Conservation (phyloP, 257 asterid genomes). For the Solanum boliviense region DNA sequence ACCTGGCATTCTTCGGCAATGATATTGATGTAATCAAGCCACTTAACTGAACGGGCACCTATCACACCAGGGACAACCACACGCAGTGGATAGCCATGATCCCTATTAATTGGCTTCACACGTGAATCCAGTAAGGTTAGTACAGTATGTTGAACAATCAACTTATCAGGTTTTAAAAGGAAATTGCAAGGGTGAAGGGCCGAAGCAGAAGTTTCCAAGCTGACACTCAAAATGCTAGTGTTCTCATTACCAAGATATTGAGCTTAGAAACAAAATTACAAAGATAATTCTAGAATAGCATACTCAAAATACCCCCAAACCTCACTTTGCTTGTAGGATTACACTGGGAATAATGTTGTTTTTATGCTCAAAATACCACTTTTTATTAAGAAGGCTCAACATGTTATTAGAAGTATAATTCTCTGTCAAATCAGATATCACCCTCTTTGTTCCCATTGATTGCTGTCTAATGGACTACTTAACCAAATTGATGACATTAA, state of each 20-base stretch:
- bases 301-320: background rate
- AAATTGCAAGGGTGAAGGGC: background rate
- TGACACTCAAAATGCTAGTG: background rate
- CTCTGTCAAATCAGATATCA: background rate
- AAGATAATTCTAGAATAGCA: background rate
- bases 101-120: slow-evolving; percentile 75
- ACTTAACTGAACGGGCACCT: slow-evolving; percentile 98
- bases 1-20: slow-evolving; percentile 88
- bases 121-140: background rate
- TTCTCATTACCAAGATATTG: background rate
- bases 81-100: slow-evolving; percentile 95
- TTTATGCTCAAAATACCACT: background rate
- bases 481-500: background rate
- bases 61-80: slow-evolving; percentile 97
- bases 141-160: background rate
- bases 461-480: background rate
- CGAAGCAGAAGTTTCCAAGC: background rate
- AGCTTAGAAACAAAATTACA: background rate
- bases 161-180: background rate
- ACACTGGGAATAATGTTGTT: background rate
- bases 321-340: background rate
- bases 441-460: background rate
- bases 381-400: background rate
- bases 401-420: background rate
- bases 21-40: slow-evolving; percentile 87